Evolutionary conservation across 257 asterid genomes (phyloP), one percentile per base, ranked within the genome.

Genomic region (Penstemon davidsonii): DNA sequence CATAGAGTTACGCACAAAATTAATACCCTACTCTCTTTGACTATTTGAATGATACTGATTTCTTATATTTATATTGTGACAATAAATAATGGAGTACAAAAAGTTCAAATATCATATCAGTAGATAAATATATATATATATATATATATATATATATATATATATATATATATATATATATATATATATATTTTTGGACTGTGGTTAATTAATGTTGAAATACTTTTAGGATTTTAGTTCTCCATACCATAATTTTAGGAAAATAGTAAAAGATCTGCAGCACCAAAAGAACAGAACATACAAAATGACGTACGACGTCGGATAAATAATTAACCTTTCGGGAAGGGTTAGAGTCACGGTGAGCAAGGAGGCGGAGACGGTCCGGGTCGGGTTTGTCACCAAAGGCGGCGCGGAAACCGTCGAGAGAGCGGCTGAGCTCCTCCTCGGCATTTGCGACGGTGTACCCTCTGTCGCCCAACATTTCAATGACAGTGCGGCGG

Each of bases 401-500:
- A 66, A 50, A 84, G 36, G 6, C 57, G 38, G 50, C 49, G 18
- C 84, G 83, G 74, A 84, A 84, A 43, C 74, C 83, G 33, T 77
- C 39, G 50, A 84, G 78, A 63, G 84, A 60, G 73, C 66, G 74
- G 64, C 73, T 38, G 79, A 79, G 73, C 73, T 81, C 86, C 25
- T 47, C 54, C 52, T 78, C 86, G 75, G 72, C 38, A 73, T 62
- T 11, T 25, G 81, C 36, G 43, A 76, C 74, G 3, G 12, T 66
- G 80, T 81, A 84, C 66, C 86, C 88, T 66, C 86, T 72, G 75
- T 84, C 84, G 6, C 70, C 67, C n/a, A 84, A 76, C 86, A 84
- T 84, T 59, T 84, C 84, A 54, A 78, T 41, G 8, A 81, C 37
- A 9, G 86, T 81, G 25, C 88, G 82, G 6, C 86, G 83, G 7